These are phyloP conservation scores for Litchi chinensis DNA, from an alignment of 345 rosid genomes.

Conservation along the genomic window DNA sequence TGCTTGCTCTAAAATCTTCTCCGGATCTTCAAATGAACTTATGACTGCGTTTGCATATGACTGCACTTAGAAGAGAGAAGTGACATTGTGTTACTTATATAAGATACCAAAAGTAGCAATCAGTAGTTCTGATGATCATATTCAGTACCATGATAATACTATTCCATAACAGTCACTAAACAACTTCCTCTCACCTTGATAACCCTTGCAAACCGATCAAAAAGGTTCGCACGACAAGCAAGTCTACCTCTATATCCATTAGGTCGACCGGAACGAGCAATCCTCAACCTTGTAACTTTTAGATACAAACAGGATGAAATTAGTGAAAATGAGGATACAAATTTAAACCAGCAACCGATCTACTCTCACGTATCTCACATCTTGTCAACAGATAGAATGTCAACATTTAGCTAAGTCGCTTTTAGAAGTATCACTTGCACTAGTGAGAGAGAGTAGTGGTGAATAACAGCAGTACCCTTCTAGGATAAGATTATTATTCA, in stretches of 20 bases:
- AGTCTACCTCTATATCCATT: slow-evolving; percentile 46
- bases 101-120: neutral
- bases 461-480: neutral
- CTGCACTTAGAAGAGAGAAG: slow-evolving; percentile 40
- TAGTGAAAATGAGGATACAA: neutral
- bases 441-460: neutral
- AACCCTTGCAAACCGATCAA: slow-evolving; percentile 74
- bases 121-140: neutral
- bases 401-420: neutral
- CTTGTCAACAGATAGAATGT: neutral
- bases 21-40: slow-evolving; percentile 79
- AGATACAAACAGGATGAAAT: slow-evolving; percentile 18
- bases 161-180: slow-evolving; percentile 7
- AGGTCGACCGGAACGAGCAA: slow-evolving; percentile 26
- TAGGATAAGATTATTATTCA: neutral
- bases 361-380: neutral
- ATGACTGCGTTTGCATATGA: slow-evolving; percentile 76
- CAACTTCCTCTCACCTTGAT: slow-evolving; percentile 50
- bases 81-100: slow-evolving; percentile 6
- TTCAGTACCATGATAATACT: neutral
- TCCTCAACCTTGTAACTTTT: slow-evolving; percentile 28
- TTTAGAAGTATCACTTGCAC: too few species aligned
- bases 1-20: slow-evolving; percentile 76
- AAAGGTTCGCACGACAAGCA: slow-evolving; percentile 61
- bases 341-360: neutral